Evolutionary conservation across 2,329 filamentous ascomycete genomes (phyloP).

Genomic region (Colletotrichum siamense): DNA sequence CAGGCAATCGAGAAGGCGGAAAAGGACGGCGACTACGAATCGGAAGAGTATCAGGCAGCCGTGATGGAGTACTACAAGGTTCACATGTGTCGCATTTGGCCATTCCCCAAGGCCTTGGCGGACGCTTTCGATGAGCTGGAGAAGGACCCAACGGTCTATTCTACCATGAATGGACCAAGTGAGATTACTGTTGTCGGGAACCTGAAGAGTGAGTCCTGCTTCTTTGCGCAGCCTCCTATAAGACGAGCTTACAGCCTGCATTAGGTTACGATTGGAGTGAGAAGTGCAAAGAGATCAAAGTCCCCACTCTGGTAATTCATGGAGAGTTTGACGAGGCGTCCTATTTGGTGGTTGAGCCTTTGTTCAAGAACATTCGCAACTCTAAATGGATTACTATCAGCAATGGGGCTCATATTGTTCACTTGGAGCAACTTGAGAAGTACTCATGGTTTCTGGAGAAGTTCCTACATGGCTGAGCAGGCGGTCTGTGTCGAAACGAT

Average conservation of each 20-base stretch:
- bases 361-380: conserved; percentile 38
- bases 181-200: conserved; percentile 26
- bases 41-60: conserved; percentile 33
- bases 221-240: neutral
- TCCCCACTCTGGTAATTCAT: conserved; percentile 38
- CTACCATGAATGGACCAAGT: conserved; percentile 34
- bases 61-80: conserved; percentile 35
- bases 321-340: conserved; percentile 38
- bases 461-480: conserved; percentile 15
- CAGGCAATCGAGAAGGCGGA: conserved; percentile 28
- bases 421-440: conserved; percentile 34
- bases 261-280: conserved; percentile 30
- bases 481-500: neutral
- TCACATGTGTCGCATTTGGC: conserved; percentile 34
- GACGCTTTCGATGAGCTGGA: conserved; percentile 32
- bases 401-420: conserved; percentile 36
- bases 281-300: conserved; percentile 31
- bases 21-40: conserved; percentile 29
- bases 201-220: neutral
- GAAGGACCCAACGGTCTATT: conserved; percentile 35
- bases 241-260: conserved; percentile 22
- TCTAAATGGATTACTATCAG: conserved; percentile 41
- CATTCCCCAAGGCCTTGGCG: conserved; percentile 35
- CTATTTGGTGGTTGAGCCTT: conserved; percentile 37
- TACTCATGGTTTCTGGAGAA: conserved; percentile 28